These are phyloP conservation scores for Sabuloglossum arenarium DNA, from an alignment of 495 filamentous ascomycete genomes.

Conservation along the genomic window DNA sequence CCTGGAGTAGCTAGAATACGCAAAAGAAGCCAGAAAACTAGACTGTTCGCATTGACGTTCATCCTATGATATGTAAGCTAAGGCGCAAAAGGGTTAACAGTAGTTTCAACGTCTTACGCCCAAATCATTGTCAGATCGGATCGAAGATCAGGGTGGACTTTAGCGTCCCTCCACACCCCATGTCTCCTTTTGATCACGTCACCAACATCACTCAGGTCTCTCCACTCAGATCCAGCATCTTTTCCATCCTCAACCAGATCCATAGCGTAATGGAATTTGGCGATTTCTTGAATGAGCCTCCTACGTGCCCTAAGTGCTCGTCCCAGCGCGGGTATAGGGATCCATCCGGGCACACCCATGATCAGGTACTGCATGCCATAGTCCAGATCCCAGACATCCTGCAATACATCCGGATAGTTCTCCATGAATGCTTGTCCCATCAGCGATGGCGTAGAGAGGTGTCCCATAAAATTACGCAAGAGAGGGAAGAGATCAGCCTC, in stretches of 20 bases:
- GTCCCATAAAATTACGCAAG: constrained; percentile 31
- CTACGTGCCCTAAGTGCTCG: constrained; percentile 30
- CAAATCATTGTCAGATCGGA: not conserved
- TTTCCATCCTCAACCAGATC: constrained; percentile 23
- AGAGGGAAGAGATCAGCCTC: constrained; percentile 32
- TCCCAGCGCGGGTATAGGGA: constrained; percentile 27
- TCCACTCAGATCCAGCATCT: constrained; percentile 25
- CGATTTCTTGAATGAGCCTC: constrained; percentile 25
- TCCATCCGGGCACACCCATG: constrained; percentile 28
- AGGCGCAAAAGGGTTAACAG: not conserved
- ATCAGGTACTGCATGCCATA: constrained; percentile 29
- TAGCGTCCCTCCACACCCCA: not conserved
- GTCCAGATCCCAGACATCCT: constrained; percentile 34
- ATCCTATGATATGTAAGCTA: constrained; percentile 28
- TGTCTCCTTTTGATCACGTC: constrained; percentile 25
- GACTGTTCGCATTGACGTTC: constrained; percentile 27
- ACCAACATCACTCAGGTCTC: constrained; percentile 32
- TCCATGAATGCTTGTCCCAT: constrained; percentile 34
- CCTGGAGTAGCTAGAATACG: constrained; percentile 27
- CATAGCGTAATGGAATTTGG: constrained; percentile 28
- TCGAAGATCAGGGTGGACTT: not conserved
- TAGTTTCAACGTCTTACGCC: not conserved
- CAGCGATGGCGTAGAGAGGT: constrained; percentile 27
- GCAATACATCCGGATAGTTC: constrained; percentile 27
- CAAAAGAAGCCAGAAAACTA: constrained; percentile 35